Conservation (phyloP, 805 yeast genomes). For the Kluyveromyces siamensis region DNA sequence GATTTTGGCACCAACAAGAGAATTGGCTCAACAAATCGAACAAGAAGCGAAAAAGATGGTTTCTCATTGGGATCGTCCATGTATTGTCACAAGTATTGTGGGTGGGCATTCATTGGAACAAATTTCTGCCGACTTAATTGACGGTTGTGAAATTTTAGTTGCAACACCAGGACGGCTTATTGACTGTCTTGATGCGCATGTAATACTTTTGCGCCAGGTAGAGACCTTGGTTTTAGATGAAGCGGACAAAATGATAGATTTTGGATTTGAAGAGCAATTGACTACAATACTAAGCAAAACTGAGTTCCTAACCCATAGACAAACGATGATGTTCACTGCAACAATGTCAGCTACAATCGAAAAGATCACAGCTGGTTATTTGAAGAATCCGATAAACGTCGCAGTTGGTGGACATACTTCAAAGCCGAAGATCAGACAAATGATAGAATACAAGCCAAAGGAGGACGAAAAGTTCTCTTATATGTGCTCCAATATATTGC, state of each 20-base stretch:
- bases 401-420: conserved; percentile 65
- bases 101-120: conserved; percentile 87
- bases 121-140: conserved; percentile 46
- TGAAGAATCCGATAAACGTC: conserved; percentile 52
- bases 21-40: conserved; percentile 81
- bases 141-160: conserved; percentile 68
- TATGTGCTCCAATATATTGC: conserved; percentile 7
- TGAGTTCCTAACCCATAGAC: conserved; percentile 34
- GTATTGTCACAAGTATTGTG: conserved; percentile 55
- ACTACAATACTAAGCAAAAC: conserved; percentile 46
- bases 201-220: conserved; percentile 51
- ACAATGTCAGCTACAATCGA: conserved; percentile 77
- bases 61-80: conserved; percentile 27
- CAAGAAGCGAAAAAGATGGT: conserved; percentile 50
- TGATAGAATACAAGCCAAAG: conserved; percentile 42
- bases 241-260: conserved; percentile 91
- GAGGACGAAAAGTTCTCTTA: conserved; percentile 39
- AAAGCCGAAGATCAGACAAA: conserved; percentile 50
- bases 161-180: conserved; percentile 93
- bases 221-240: conserved; percentile 77
- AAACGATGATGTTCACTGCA: conserved; percentile 90
- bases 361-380: conserved; percentile 51
- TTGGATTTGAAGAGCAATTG: conserved; percentile 85
- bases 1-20: conserved; percentile 87
- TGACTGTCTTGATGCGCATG: conserved; percentile 67